Evolutionary conservation across 2,329 filamentous ascomycete genomes (phyloP).

Genomic region (Phyllosticta capitalensis): DNA sequence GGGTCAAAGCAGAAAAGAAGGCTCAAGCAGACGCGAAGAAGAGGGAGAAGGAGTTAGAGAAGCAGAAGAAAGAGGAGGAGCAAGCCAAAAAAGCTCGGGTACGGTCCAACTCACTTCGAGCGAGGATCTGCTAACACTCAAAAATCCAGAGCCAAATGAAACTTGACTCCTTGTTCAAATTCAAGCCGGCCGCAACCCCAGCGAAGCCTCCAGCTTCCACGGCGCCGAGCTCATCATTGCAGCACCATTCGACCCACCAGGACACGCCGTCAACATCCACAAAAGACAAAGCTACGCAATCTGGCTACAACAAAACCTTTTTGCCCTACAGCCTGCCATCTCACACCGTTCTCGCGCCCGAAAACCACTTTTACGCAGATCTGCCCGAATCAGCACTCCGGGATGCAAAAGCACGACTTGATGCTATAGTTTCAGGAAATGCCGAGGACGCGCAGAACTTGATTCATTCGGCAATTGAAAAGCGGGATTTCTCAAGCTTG

Average conservation of each 20-base stretch:
- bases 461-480: not conserved
- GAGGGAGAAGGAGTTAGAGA: conserved; percentile 39
- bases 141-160: conserved; percentile 28
- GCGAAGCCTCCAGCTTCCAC: not conserved
- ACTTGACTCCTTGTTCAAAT: conserved; percentile 37
- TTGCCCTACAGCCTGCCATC: conserved; percentile 71
- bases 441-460: not conserved
- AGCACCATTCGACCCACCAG: conserved; percentile 18
- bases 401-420: conserved; percentile 21
- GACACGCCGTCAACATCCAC: not conserved
- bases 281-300: conserved; percentile 22
- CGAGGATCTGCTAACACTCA: not conserved
- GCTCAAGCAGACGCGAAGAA: conserved; percentile 33
- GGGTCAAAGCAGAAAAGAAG: conserved; percentile 31
- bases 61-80: conserved; percentile 37
- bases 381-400: conserved; percentile 17
- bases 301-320: conserved; percentile 54
- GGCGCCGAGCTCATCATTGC: conserved; percentile 21
- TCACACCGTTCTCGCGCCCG: conserved; percentile 59
- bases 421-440: conserved; percentile 14
- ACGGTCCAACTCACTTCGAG: not conserved
- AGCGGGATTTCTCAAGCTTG: not conserved
- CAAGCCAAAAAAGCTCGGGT: conserved; percentile 23
- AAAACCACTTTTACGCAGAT: conserved; percentile 28
- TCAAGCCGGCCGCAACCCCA: conserved; percentile 17